Base-by-base conservation (phyloP, 2,329 filamentous ascomycete genomes). In the Neonectria magnoliae region DNA sequence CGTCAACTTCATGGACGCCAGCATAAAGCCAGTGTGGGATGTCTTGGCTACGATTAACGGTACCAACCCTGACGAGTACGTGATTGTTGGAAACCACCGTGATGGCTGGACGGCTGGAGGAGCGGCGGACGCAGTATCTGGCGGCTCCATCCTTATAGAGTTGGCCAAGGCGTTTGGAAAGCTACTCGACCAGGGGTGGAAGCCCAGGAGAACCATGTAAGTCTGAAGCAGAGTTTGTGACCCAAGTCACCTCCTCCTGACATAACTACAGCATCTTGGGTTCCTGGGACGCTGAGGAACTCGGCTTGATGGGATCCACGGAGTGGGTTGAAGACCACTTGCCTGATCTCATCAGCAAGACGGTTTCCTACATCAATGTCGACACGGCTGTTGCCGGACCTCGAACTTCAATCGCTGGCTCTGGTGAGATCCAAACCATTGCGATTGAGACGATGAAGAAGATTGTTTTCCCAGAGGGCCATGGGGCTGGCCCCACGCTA, bases 81-180 rank as follows among this genome's bases (percentile, higher is more conserved):
- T 86, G 16, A 75, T 86, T 31, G 77, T 87, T 20, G 84, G 84
- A 2, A 86, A 86, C 36, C 84, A 86, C 62, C 80, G 84, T 11
- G 84, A 87, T 73, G 84, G 84, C 0, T 87, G 84, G 84, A 83
- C 85, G 8, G 77, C 84, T 22, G 84, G 84, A 9, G 84, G 84
- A 4, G 84, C 84, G 1, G 82, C 81, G 0, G 84, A 87, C 57
- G 84, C 84, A 1, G 85, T 86, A 45, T 83, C 80, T 10, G 84
- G 84, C 1, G 81, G 80, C 2, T 82, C 83, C 1, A 78, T 85
- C 4, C 73, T 86, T 33, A 78, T 85, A 22, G 84, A 86, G 60
- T 72, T 86, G 4, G 79, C 82, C 4, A 84, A 82, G 56, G 83
- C 83, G 0, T 84, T 86, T 59, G 81, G 82, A 4, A 80, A 79